Conservation (phyloP, 2,329 filamentous ascomycete genomes). For the Sporothrix brasiliensis region DNA sequence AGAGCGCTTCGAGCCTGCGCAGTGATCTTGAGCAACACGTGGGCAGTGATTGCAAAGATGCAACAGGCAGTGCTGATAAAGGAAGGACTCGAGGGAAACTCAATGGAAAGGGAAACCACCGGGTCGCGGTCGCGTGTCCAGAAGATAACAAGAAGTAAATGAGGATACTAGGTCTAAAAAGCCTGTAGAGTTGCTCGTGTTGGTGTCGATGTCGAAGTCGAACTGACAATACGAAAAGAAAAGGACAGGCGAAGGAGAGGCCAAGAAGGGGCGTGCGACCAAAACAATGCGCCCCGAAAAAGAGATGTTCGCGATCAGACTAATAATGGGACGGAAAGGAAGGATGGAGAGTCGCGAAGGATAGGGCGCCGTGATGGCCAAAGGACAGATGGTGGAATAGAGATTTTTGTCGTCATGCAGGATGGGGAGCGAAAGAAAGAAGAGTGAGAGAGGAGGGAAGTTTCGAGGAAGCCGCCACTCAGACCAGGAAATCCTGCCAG, state of each 20-base stretch:
- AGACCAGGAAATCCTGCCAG: slow-evolving; percentile 25
- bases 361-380: slow-evolving; percentile 5
- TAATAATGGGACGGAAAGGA: slow-evolving; percentile 4
- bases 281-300: slow-evolving; percentile 18
- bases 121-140: slow-evolving; percentile 4
- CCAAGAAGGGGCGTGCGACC: slow-evolving; percentile 14
- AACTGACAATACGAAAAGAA: slow-evolving; percentile 2
- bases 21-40: slow-evolving; percentile 23
- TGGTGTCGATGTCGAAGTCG: slow-evolving; percentile 12
- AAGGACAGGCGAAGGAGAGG: not conserved
- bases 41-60: not conserved
- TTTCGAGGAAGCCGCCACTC: slow-evolving; percentile 34
- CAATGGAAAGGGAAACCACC: not conserved
- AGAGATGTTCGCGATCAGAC: not conserved
- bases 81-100: not conserved
- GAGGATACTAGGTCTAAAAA: not conserved
- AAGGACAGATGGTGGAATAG: slow-evolving; percentile 24
- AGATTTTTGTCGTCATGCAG: slow-evolving; percentile 16
- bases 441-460: slow-evolving; percentile 24
- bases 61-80: not conserved
- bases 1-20: slow-evolving; percentile 50
- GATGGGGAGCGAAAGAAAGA: slow-evolving; percentile 22
- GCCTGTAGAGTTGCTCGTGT: not conserved
- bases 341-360: not conserved
- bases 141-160: not conserved